These are phyloP conservation scores for Plasmopara viticola DNA, from an alignment of 352 stramenopile species.

Conservation along the genomic window DNA sequence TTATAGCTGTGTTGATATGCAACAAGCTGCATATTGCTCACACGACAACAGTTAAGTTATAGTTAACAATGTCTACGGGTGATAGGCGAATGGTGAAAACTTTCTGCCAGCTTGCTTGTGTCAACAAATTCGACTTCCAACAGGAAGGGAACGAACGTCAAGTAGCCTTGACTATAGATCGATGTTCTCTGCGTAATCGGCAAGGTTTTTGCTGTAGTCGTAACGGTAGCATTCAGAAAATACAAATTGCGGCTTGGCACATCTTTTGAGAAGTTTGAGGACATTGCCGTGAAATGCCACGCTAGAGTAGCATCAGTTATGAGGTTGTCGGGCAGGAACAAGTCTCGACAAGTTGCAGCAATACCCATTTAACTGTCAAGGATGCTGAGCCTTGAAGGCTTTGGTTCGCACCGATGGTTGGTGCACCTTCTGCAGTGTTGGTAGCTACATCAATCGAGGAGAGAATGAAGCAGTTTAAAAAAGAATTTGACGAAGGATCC, in stretches of 20 bases:
- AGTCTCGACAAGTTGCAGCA: background rate
- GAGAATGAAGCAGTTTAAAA: background rate
- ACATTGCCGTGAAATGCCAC: background rate
- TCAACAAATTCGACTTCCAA: background rate
- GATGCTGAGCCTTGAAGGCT: background rate
- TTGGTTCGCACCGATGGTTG: background rate
- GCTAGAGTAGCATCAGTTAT: background rate
- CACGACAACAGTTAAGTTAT: background rate
- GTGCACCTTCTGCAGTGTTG: background rate
- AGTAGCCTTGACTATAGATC: background rate
- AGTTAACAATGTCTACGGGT: background rate
- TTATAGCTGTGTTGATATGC: background rate
- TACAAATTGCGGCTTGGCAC: background rate
- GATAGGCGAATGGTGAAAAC: background rate
- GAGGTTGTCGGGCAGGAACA: background rate
- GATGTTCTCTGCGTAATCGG: background rate
- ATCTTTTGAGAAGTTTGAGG: background rate
- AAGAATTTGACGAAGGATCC: too few relatives aligned
- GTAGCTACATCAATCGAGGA: background rate
- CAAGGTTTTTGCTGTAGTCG: background rate
- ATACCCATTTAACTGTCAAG: background rate
- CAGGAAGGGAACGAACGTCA: background rate
- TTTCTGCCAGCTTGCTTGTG: background rate
- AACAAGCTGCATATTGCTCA: background rate
- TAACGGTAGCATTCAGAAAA: background rate